A percentile compares a stretch with the other conserved stretches of the same genome.
phyloP scores from a whole-genome alignment of 2,329 filamentous ascomycete species.

The Huntiella decipiens region DNA sequence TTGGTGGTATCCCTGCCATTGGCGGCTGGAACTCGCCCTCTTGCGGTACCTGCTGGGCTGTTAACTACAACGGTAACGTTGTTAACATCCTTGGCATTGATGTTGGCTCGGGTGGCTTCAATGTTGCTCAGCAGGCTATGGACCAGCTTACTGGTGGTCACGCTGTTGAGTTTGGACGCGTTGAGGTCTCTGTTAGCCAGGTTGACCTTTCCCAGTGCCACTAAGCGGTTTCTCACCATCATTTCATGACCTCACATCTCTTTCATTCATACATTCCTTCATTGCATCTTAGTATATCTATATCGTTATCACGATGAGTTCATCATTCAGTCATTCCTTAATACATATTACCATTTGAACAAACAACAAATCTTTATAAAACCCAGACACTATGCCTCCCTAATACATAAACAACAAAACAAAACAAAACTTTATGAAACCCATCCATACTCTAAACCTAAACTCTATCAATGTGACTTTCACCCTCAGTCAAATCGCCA shows the following conservation, averaged over 20 bases:
- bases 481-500: not conserved
- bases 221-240: no score
- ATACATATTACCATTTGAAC: not conserved
- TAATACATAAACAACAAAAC: not conserved
- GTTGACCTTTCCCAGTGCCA: conserved; percentile 16
- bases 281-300: not conserved
- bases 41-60: conserved; percentile 41
- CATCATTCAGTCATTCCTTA: no score
- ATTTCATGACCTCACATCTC: no score
- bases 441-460: not conserved
- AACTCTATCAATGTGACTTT: not conserved
- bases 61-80: conserved; percentile 30
- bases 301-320: no score
- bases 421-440: not conserved
- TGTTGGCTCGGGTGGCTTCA: conserved; percentile 30
- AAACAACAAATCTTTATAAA: not conserved
- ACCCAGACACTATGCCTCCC: not conserved
- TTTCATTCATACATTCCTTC: not conserved
- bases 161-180: conserved; percentile 28
- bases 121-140: conserved; percentile 37
- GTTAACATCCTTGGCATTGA: conserved; percentile 40
- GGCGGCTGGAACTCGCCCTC: conserved; percentile 34
- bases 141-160: conserved; percentile 34
- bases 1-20: conserved; percentile 35
- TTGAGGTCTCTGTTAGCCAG: conserved; percentile 30